Conservation (phyloP, 176 grass and related monocot genomes). For the bread wheat (Triticum aestivum) region DNA sequence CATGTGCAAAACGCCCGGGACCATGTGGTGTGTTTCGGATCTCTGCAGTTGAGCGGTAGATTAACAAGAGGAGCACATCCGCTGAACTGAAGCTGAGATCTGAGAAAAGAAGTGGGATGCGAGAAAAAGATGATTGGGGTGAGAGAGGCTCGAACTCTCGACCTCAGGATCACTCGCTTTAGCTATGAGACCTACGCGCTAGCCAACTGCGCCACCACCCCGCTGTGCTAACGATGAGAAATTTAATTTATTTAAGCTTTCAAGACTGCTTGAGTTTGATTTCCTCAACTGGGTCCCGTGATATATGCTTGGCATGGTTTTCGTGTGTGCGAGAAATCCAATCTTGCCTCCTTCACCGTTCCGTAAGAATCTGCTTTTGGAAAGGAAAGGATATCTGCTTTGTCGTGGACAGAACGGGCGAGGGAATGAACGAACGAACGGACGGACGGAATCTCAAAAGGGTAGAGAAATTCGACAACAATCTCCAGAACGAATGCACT, state of each 20-base stretch:
- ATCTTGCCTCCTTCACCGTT: not conserved
- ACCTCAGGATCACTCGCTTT: slow-evolving; percentile 83
- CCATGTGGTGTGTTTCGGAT: not conserved
- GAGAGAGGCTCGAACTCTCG: slow-evolving; percentile 99
- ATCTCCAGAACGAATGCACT: not conserved
- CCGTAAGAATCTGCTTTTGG: not conserved
- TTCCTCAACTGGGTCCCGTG: not conserved
- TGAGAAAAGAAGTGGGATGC: too few species aligned
- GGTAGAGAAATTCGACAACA: not conserved
- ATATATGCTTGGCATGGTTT: not conserved
- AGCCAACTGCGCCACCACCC: slow-evolving; percentile 95
- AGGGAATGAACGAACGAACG: not conserved
- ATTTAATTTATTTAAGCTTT: too few species aligned
- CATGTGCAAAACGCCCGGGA: not conserved
- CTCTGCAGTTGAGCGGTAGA: not conserved
- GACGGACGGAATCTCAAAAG: not conserved
- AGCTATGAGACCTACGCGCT: slow-evolving; percentile 93
- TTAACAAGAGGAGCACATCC: not conserved
- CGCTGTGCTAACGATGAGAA: not conserved
- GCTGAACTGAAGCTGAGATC: not conserved
- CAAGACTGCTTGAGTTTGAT: too few species aligned
- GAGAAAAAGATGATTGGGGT: slow-evolving; percentile 17
- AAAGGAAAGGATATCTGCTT: not conserved
- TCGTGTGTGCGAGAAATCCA: not conserved
- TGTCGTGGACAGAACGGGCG: not conserved